Evolutionary conservation across 768 basidiomycete genomes (phyloP), one percentile per base, ranked within the genome.

Genomic region (Podaxis sp.): DNA sequence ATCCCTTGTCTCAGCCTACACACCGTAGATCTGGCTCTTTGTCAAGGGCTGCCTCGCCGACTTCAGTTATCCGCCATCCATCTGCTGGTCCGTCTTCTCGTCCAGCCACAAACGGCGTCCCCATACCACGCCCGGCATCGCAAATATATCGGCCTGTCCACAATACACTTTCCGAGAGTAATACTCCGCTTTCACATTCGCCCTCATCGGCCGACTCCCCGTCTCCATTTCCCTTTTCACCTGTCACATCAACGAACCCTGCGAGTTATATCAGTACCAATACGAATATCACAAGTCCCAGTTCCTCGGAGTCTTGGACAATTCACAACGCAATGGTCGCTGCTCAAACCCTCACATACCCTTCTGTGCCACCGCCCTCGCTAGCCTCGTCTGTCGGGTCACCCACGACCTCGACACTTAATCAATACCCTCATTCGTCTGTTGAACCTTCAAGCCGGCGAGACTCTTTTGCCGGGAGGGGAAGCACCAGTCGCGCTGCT

Each of bases 291-390:
- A 94, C 91, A 3, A 92, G 89, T 37, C 91, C 92, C 3, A 87
- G 89, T 1, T 87, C 88, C 3, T 85, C 87, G 8, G 77, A 81
- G 11, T 85, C 84, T 3, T 78, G 82, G 56, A 78, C 80, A 41
- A 74, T 81, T 7, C 79, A 79, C 59, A 73, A 75, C 60, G 68
- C 71, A 44, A 65, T 78, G 30, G 72, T 72, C 67, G 58, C 77
- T 69, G 8, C 73, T 69, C 5, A 74, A 78, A 58, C 77, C 13
- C 78, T 94, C 56, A 83, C 90, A 4, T 95, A 95, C 67, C 92
- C 92, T 0, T 87, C 87, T 5, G 93, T 93, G 0, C 92, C 93
- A 2, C 92, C 92, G 11, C 92, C 92, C 2, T 90, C 89, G 1
- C 74, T 92, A 28, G 90, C 89, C 4, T 90, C 88, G 6, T 90